Evolutionary conservation across 2,329 filamentous ascomycete genomes (phyloP), one percentile per base, ranked within the genome.

Genomic region (Exophiala spinifera): DNA sequence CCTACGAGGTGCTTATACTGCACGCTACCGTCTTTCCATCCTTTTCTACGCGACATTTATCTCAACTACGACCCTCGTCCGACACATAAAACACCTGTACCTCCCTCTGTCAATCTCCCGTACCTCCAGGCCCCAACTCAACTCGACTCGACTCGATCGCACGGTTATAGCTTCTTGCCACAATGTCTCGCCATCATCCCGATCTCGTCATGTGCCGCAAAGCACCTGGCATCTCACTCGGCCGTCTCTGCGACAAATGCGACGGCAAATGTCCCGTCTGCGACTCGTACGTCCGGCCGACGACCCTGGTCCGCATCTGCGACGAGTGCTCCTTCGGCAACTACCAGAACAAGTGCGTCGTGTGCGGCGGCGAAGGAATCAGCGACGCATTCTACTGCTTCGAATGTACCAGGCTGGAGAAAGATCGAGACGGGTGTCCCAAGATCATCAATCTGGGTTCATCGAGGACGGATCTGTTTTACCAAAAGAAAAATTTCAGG

Each of bases 151-250:
- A 3, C 14, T 5, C 48, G 14, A 36, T 20, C 10, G 14, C 33
- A 46, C 46, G 28, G 11, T 31, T 21, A 25, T 28, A 6, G 14
- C 5, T 11, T 44, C 5, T 31, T 40, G 37, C 15, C 20, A 15
- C 33, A 69, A 95, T 95, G 90, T 95, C 90, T 69, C 89, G 90
- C 77, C 90, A 95, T 81, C 90, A 96, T 73, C 91, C 91, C 74
- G 94, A 99, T 79, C 86, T 99, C 64, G 94, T 99, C 67, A 97
- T 97, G 92, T 99, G 94, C 83, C 91, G 92, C 78, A 99, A 99
- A 79, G 92, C 96, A 73, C 81, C 92, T 57, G 94, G 94, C 76
- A 96, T 97, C 72, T 89, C 91, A 67, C 96, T 99, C 82, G 94
- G 94, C 71, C 91, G 94, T 53, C 89, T 99, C 70, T 99, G 94